phyloP scores from a whole-genome alignment of 306 rosid species.

The Glycyrrhiza uralensis region DNA sequence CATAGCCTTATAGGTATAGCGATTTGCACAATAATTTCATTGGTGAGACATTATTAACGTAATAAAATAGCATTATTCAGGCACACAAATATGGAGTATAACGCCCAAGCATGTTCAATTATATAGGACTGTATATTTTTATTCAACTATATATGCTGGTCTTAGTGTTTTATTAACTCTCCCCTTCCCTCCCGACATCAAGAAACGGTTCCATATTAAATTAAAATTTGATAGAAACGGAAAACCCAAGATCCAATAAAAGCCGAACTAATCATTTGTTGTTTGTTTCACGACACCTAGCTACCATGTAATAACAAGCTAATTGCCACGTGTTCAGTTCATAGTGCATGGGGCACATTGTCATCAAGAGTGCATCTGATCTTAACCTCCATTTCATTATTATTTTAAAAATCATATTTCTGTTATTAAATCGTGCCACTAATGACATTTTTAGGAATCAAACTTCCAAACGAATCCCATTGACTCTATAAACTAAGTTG shows the following conservation, averaged over 20 bases:
- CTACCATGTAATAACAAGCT: constrained; percentile 9
- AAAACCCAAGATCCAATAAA: constrained; percentile 35
- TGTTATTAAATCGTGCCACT: constrained; percentile 12
- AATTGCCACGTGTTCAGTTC: constrained; percentile 23
- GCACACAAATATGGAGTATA: not conserved
- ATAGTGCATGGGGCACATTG: constrained; percentile 9
- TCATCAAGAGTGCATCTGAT: constrained; percentile 23
- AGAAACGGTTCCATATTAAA: constrained; percentile 1
- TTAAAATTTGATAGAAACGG: not conserved
- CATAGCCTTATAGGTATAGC: too few species aligned
- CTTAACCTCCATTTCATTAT: constrained; percentile 19
- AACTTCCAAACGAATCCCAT: constrained; percentile 24
- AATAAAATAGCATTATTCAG: not conserved
- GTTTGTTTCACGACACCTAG: constrained; percentile 25
- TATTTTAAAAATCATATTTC: not conserved
- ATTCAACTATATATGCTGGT: not conserved
- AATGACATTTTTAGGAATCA: constrained; percentile 9
- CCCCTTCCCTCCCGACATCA: not conserved
- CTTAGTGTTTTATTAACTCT: not conserved
- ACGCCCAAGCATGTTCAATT: not conserved
- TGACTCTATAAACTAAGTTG: constrained; percentile 39
- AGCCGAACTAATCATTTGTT: constrained; percentile 38
- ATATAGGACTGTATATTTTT: not conserved
- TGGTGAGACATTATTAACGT: not conserved
- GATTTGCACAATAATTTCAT: not conserved